phyloP scores from a whole-genome alignment of 2,329 filamentous ascomycete genomes.

The Byssothecium circinans region DNA sequence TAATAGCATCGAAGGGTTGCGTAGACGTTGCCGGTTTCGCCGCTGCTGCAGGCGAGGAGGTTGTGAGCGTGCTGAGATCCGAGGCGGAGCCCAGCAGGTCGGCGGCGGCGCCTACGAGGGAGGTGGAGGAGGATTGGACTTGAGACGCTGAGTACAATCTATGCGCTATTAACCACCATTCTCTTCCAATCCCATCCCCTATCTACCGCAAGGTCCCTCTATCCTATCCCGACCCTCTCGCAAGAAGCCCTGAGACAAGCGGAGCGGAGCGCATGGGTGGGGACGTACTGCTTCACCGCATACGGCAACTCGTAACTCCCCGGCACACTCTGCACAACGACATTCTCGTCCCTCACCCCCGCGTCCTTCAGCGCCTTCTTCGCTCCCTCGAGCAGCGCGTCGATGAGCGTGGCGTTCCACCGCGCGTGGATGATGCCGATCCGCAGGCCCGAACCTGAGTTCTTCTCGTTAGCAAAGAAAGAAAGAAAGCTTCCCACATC shows the following conservation, averaged over 20 bases:
- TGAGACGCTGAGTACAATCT: conserved; percentile 85
- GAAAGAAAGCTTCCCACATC: no score
- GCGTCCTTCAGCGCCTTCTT: conserved; percentile 74
- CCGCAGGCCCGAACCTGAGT: conserved; percentile 64
- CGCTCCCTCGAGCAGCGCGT: conserved; percentile 77
- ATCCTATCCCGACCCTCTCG: no score
- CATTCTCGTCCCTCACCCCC: conserved; percentile 85
- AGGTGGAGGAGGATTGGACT: conserved; percentile 66
- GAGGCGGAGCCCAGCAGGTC: conserved; percentile 74
- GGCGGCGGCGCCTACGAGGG: conserved; percentile 67
- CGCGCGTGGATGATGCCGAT: conserved; percentile 94
- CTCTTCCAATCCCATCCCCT: no score
- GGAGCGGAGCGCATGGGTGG: no score
- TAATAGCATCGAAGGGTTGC: conserved; percentile 83
- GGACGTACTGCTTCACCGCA: conserved; percentile 78
- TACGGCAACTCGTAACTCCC: conserved; percentile 94
- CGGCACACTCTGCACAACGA: conserved; percentile 85
- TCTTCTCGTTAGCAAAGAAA: no score
- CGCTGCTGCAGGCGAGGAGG: conserved; percentile 30
- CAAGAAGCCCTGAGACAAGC: no score
- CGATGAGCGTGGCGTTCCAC: conserved; percentile 90
- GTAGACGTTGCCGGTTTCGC: conserved; percentile 10
- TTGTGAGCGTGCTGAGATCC: conserved; percentile 52
- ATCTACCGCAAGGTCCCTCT: no score
- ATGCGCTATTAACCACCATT: conserved; percentile 5